Percentiles rank a stretch among this genome's conserved stretches.
phyloP scores from a whole-genome alignment of 2,329 filamentous ascomycete species.

The Graphilbum fragrans region DNA sequence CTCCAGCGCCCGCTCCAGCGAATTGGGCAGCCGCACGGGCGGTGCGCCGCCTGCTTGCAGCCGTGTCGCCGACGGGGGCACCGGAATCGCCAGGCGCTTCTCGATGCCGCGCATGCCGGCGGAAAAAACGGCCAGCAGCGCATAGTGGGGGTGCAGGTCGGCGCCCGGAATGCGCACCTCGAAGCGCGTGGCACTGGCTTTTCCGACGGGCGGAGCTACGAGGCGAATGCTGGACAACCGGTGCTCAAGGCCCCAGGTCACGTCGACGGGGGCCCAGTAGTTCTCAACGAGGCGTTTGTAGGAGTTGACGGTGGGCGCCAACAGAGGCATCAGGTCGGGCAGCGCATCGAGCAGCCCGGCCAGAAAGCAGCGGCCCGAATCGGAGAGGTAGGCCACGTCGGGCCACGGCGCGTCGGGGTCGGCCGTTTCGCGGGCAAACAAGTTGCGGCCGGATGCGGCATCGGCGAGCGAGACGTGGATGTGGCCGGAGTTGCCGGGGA shows the following conservation, averaged over 20 bases:
- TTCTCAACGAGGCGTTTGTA: constrained; percentile 98
- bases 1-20: no score
- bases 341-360: constrained; percentile 79
- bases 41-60: no score
- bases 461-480: constrained; percentile 87
- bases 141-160: constrained; percentile 79
- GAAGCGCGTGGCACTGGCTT: constrained; percentile 75
- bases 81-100: no score
- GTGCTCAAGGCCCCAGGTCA: constrained; percentile 93
- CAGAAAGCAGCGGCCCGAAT: constrained; percentile 82
- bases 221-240: constrained; percentile 81
- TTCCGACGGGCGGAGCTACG: constrained; percentile 76
- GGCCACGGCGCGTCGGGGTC: constrained; percentile 61
- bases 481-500: constrained; percentile 90
- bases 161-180: constrained; percentile 87
- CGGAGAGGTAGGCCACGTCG: constrained; percentile 70
- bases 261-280: constrained; percentile 96
- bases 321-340: constrained; percentile 86
- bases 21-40: no score
- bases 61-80: no score
- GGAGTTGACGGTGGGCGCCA: constrained; percentile 90
- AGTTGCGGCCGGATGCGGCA: constrained; percentile 57
- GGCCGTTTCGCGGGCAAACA: constrained; percentile 60
- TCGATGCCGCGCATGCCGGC: constrained; percentile 84
- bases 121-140: constrained; percentile 73